Base-by-base conservation (phyloP, 1,284 basidiomycete species). In the Melampsora larici-populina region DNA sequence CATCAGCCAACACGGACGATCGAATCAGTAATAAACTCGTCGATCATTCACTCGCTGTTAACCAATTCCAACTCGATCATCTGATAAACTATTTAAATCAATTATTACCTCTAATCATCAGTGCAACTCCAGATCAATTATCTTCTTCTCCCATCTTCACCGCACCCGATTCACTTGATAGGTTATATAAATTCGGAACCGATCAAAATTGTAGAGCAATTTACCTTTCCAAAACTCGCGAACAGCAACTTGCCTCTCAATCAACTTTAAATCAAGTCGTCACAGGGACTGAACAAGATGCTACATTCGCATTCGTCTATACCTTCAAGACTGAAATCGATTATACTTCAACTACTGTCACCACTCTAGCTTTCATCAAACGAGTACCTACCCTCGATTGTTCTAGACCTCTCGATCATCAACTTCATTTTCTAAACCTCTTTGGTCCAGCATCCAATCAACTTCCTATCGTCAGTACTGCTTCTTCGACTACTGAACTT, bases 361-460 rank as follows among this genome's bases (percentile, higher is more conserved):
- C 91, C 11, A 96, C 94, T 0, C 89, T 99, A 69, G 94, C 94
- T 46, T 88, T 98, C 83, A 97, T 99, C 87, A 98, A 98, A 85
- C 91, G 94, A 66, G 89, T 89, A 9, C 89, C 92, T 0, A 90
- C 88, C 0, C 88, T 98, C 65, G 95, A 97, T 84, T 88, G 91
- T 1, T 84, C 89, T 18, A 86, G 88, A 4, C 91, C 94, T 0
- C 88, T 98, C 5, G 89, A 92, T 3, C 86, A 89, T 8, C 96
- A 99, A 84, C 87, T 98, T 11, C 93, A 97, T 81, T 90, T 98
- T 79, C 87, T 98, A 70, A 97, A 95, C 81, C 87, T 97, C 36
- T 97, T 94, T 81, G 93, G 93, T 29, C 92, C 92, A 5, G 91
- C 93, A 63, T 91, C 92, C 79, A 79, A 80, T 21, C 79, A 81